Conservation (phyloP, 2,329 filamentous ascomycete genomes). For the Lachnellula arida region DNA sequence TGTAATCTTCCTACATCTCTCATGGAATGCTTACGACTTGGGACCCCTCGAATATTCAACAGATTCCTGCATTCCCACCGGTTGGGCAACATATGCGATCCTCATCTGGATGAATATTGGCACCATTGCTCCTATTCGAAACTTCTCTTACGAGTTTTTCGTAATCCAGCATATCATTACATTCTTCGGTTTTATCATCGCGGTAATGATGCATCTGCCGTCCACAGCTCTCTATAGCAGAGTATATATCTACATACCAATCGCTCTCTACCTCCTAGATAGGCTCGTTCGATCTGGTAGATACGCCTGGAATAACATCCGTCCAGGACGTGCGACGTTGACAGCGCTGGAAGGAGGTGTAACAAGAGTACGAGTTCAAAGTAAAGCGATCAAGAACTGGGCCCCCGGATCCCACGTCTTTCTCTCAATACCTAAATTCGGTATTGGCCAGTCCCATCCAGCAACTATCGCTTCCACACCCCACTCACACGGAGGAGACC, state of each 20-base stretch:
- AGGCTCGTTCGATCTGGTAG: conserved; percentile 25
- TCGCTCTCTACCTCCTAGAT: conserved; percentile 23
- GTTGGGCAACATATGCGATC: conserved; percentile 60
- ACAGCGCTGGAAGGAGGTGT: conserved; percentile 32
- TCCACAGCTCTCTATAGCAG: conserved; percentile 29
- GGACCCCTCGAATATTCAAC: conserved; percentile 24
- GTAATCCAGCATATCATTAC: conserved; percentile 62
- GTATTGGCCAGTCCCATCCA: conserved; percentile 52
- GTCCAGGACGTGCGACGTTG: conserved; percentile 24
- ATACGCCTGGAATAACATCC: conserved; percentile 32
- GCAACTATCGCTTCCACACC: conserved; percentile 55
- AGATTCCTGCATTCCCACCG: conserved; percentile 37
- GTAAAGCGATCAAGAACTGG: conserved; percentile 34
- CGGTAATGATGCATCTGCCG: conserved; percentile 33
- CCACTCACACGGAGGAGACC: conserved; percentile 50
- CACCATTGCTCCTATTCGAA: conserved; percentile 58
- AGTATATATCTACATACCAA: conserved; percentile 27
- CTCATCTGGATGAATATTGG: conserved; percentile 62
- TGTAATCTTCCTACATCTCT: conserved; percentile 20
- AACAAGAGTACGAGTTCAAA: conserved; percentile 34
- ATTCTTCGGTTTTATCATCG: conserved; percentile 35
- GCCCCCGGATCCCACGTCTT: conserved; percentile 53
- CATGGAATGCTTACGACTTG: conserved; percentile 24
- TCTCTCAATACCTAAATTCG: conserved; percentile 53
- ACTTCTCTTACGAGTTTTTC: conserved; percentile 64